Percentiles rank a stretch among this genome's conserved stretches.
Conservation (phyloP, 495 filamentous ascomycete species). For the Rusavskia elegans region DNA sequence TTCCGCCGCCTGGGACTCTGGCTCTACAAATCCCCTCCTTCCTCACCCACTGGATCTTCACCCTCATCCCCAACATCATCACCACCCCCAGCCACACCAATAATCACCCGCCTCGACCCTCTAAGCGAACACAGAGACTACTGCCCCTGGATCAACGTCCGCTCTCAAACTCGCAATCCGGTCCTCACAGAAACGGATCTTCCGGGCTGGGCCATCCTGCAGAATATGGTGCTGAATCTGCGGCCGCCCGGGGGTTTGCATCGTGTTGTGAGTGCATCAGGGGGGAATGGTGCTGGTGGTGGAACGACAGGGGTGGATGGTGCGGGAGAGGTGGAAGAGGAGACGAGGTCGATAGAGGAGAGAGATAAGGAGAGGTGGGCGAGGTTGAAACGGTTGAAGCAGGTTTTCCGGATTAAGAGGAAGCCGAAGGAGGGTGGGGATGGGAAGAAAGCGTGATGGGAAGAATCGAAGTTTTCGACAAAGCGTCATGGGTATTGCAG, state of each 20-base stretch:
- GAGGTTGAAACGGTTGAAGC: constrained; percentile 31
- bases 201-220: constrained; percentile 31
- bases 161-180: constrained; percentile 36
- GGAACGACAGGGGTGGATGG: constrained; percentile 12
- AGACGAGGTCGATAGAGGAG: constrained; percentile 20
- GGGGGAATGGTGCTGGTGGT: background rate
- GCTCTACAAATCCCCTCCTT: constrained; percentile 62
- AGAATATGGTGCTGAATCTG: constrained; percentile 22
- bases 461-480: too few relatives aligned
- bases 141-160: constrained; percentile 60
- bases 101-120: constrained; percentile 50
- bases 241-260: background rate
- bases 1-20: constrained; percentile 82
- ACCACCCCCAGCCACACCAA: constrained; percentile 34
- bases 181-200: constrained; percentile 19
- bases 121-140: constrained; percentile 60
- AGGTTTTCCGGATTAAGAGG: constrained; percentile 27
- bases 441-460: too few relatives aligned
- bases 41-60: constrained; percentile 17
- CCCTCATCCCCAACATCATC: constrained; percentile 34
- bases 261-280: background rate
- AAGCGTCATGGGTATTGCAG: too few relatives aligned
- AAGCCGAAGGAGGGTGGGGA: constrained; percentile 3
- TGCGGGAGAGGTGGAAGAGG: constrained; percentile 15
- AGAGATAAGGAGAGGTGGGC: constrained; percentile 37